Base-by-base conservation (phyloP, 768 basidiomycete genomes). In the Rossbeevera mucosa region DNA sequence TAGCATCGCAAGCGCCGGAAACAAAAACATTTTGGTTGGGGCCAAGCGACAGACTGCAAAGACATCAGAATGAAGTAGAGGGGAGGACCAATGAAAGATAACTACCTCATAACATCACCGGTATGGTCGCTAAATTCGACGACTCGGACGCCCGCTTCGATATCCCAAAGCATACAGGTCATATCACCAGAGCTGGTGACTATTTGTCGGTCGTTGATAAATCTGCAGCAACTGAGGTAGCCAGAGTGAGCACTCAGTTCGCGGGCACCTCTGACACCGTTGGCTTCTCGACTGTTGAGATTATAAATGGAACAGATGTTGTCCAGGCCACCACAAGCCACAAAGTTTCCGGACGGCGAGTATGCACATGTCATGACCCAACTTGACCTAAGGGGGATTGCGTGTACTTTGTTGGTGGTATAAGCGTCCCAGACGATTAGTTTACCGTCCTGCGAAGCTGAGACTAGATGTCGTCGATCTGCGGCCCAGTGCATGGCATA, bases 301-400 rank as follows among this genome's bases (percentile, higher is more conserved):
- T 91, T 94, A 76, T 99, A 99, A 67, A 99, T 94, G 48, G 94
- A 95, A 72, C 95, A 99, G 47, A 98, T 97, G 70, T 99, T 99
- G 76, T 99, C 95, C 52, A 99, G 81, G 71, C 95, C 95, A 72
- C 96, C 95, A 62, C 96, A 98, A 30, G 96, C 96, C 57, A 99
- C 96, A 59, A 90, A 96, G 71, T 91, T 94, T 46, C 96, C 95
- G 16, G 91, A 91, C 5, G 96, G 95, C 20, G 96, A 87, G 73
- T 97, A 98, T 47, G 95, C 95, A 69, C 95, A 99, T 47, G 95
- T 99, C 95, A 99, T 99, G 74, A 99, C 95, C 95, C 95, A 99
- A 66, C 91, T 93, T 43, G 94, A 96, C 48, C 95, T 86, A 44
- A 99, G 77, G 47, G 95, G 95, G 69, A 99, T 99, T 61, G 95